A percentile compares a stretch with the other conserved stretches of the same genome.
Conservation (phyloP, 73 alveolate species). For the Urostyla sp. region DNA sequence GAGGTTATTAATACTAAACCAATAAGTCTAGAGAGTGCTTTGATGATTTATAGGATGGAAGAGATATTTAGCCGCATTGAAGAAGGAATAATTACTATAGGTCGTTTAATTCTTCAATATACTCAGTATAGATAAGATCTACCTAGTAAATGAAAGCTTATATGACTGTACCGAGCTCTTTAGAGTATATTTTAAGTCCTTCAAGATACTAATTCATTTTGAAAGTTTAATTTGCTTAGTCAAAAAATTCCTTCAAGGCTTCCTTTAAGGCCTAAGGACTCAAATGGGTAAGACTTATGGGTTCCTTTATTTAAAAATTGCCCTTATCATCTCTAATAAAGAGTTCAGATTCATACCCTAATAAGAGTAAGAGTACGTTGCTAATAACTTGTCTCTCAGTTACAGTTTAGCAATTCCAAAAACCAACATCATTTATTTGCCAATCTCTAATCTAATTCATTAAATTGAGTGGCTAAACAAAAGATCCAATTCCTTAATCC, state of each 20-base stretch:
- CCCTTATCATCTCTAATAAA: not conserved
- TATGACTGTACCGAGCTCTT: constrained; percentile 36
- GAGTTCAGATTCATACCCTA: constrained; percentile 11
- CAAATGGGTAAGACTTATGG: not conserved
- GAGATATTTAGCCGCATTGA: constrained; percentile 51
- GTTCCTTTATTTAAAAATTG: not conserved
- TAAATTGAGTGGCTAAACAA: constrained; percentile 16
- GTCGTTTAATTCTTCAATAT: constrained; percentile 33
- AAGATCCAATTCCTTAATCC: not conserved
- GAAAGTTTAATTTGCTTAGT: not conserved
- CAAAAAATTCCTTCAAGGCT: not conserved
- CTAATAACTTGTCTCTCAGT: constrained; percentile 41
- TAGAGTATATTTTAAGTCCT: not conserved
- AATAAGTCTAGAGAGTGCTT: not conserved
- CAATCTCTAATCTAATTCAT: not conserved
- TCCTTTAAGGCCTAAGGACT: constrained; percentile 16
- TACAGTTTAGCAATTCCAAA: constrained; percentile 3
- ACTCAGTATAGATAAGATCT: not conserved
- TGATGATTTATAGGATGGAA: not conserved
- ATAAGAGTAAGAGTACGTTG: not conserved
- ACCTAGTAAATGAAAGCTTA: constrained; percentile 26
- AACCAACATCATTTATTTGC: not conserved
- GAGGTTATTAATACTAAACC: not conserved
- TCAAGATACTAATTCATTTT: not conserved
- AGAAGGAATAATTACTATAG: constrained; percentile 25